These are phyloP conservation scores for Simplicillium aogashimaense DNA, from an alignment of 2,329 filamentous ascomycete species.

Conservation along the genomic window DNA sequence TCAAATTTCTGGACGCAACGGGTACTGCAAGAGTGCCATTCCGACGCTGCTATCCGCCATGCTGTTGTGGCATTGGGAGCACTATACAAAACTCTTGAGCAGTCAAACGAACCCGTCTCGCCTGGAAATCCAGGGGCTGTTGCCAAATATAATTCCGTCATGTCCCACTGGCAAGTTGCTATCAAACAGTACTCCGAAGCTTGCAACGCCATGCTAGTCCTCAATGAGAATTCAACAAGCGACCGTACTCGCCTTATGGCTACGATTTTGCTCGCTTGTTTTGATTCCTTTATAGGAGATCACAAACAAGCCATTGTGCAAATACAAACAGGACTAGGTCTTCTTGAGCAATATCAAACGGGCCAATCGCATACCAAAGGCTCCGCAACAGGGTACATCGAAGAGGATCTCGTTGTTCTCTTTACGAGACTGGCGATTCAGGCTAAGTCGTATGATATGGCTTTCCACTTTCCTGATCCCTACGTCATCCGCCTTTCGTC, in stretches of 20 bases:
- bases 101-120: slow-evolving; percentile 40
- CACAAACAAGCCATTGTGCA: slow-evolving; percentile 52
- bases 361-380: slow-evolving; percentile 20
- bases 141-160: slow-evolving; percentile 23
- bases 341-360: slow-evolving; percentile 44
- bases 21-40: slow-evolving; percentile 54
- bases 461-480: slow-evolving; percentile 55
- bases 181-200: slow-evolving; percentile 50
- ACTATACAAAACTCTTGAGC: slow-evolving; percentile 56
- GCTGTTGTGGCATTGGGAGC: slow-evolving; percentile 57
- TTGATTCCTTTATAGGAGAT: slow-evolving; percentile 57
- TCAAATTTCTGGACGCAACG: slow-evolving; percentile 54
- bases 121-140: slow-evolving; percentile 7
- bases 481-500: slow-evolving; percentile 41
- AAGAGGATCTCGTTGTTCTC: slow-evolving; percentile 52
- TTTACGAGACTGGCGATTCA: slow-evolving; percentile 55
- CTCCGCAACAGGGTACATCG: slow-evolving; percentile 33
- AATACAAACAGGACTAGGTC: slow-evolving; percentile 46
- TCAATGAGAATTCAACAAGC: slow-evolving; percentile 29
- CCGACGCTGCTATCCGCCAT: slow-evolving; percentile 51
- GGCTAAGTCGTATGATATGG: slow-evolving; percentile 59
- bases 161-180: slow-evolving; percentile 49
- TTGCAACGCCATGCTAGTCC: slow-evolving; percentile 36
- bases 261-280: slow-evolving; percentile 56
- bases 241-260: slow-evolving; percentile 52